These are phyloP conservation scores for Phytophthora agathidicida DNA, from an alignment of 352 stramenopile genomes.

Conservation along the genomic window DNA sequence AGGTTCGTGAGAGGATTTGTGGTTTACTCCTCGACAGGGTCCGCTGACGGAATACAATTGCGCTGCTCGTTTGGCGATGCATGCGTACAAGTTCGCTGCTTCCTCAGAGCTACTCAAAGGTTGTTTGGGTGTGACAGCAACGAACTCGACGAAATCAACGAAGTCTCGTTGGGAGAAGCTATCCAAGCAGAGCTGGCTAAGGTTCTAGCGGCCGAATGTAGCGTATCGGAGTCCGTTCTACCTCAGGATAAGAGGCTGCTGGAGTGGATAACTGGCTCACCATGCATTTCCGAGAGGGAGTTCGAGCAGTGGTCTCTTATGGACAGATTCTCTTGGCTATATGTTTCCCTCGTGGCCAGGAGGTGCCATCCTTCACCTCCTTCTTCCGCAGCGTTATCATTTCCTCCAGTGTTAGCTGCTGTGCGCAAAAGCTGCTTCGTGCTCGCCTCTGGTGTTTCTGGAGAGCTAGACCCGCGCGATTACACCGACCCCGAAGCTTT, in stretches of 20 bases:
- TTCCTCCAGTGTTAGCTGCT: constrained; percentile 11
- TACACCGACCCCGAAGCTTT: constrained; percentile 22
- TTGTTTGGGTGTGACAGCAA: constrained; percentile 15
- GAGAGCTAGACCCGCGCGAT: constrained; percentile 21
- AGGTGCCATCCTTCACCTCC: constrained; percentile 9
- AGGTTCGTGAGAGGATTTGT: constrained; percentile 22
- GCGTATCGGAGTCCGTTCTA: constrained; percentile 5
- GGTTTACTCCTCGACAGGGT: neutral
- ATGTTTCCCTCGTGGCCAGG: constrained; percentile 22
- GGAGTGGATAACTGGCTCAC: constrained; percentile 15
- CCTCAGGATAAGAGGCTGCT: constrained; percentile 28
- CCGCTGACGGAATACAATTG: constrained; percentile 1
- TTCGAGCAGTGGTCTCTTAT: constrained; percentile 30
- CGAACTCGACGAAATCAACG: neutral
- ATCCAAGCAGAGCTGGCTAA: constrained; percentile 17
- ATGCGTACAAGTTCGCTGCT: constrained; percentile 19
- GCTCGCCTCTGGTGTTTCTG: neutral
- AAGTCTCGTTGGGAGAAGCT: constrained; percentile 7
- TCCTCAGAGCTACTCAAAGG: constrained; percentile 15
- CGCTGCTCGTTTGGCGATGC: constrained; percentile 21
- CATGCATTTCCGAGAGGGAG: constrained; percentile 7
- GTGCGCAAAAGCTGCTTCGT: constrained; percentile 32
- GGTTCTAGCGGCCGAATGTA: constrained; percentile 13
- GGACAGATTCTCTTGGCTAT: constrained; percentile 31
- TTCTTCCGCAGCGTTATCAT: neutral